phyloP scores from a whole-genome alignment of 768 basidiomycete genomes.

The Lentinula sp. region DNA sequence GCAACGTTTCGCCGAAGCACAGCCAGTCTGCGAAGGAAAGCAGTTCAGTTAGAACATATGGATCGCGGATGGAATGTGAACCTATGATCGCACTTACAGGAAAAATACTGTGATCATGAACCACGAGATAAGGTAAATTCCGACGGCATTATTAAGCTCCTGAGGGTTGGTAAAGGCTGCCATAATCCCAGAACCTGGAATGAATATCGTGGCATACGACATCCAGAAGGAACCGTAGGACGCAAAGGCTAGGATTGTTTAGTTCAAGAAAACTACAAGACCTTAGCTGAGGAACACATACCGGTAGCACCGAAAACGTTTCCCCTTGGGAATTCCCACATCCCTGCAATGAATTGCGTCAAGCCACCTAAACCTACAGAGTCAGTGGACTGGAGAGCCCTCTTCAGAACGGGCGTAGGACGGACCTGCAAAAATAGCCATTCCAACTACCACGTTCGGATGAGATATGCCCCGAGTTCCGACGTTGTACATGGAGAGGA shows the following conservation, averaged over 20 bases:
- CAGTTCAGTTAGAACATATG: no score
- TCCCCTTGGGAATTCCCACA: constrained; percentile 66
- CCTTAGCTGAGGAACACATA: constrained; percentile 21
- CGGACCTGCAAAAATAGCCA: constrained; percentile 52
- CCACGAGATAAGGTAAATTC: constrained; percentile 66
- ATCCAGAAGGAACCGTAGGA: constrained; percentile 79
- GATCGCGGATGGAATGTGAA: not conserved
- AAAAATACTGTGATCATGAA: constrained; percentile 59
- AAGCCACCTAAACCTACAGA: constrained; percentile 49
- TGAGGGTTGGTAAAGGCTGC: constrained; percentile 37
- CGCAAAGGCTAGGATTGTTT: constrained; percentile 45
- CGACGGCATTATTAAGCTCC: constrained; percentile 52
- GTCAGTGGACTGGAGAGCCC: not conserved
- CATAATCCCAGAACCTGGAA: constrained; percentile 56
- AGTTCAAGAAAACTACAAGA: not conserved
- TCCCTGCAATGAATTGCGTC: constrained; percentile 74
- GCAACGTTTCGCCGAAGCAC: constrained; percentile 4
- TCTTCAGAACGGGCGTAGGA: not conserved
- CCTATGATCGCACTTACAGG: constrained; percentile 34
- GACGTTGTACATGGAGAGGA: constrained; percentile 65
- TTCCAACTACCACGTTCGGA: constrained; percentile 66
- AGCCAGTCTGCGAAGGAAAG: not conserved
- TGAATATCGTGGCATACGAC: constrained; percentile 63
- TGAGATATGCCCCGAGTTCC: constrained; percentile 38
- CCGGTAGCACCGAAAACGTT: constrained; percentile 65